Base-by-base conservation (phyloP, 768 basidiomycete genomes). In the Tylopilus rubrobrunneus region DNA sequence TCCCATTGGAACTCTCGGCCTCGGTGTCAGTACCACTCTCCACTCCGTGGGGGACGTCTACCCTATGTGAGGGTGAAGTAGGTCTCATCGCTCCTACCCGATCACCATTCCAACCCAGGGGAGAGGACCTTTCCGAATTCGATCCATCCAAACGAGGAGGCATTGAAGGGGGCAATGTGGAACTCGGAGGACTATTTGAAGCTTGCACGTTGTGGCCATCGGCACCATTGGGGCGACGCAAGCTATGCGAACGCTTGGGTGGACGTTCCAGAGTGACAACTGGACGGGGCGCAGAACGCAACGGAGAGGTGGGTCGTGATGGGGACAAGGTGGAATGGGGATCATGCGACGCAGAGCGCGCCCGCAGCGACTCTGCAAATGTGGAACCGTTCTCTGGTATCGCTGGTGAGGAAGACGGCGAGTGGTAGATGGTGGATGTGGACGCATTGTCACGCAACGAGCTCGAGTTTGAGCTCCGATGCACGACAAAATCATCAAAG, bases 21-120 rank as follows among this genome's bases (percentile, higher is more conserved):
- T 89, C 87, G 0, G 83, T 85, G 56, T 89, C 87, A 3, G 84
- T 86, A 14, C 82, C 86, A 60, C 86, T 88, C 70, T 89, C 88
- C 17, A 89, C 75, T 12, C 81, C 75, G 47, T 79, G 83, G 52
- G 87, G 89, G 10, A 89, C 87, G 63, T 90, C 87, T 0, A 79
- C 81, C 34, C 71, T 76, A 62, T 84, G 82, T 3, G 80, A 76
- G 5, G 87, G 86, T 0, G 85, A 86, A 4, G 76, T 72, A 14
- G 85, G 81, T 51, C 65, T 59, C 10, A 58, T 51, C 15, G 27
- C 34, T 27, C 60, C 62, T 1, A 53, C 51, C 25, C 61, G 56
- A 43, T 70, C 70, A 23, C 52, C 55, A 42, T 53, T 58, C 56
- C 58, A 60, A 31, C 56, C 59, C 7, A 53, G 43, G 21, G 63